These are phyloP conservation scores for Mortierella sp. DNA, from an alignment of 371 early-diverging fungal species.

Conservation along the genomic window DNA sequence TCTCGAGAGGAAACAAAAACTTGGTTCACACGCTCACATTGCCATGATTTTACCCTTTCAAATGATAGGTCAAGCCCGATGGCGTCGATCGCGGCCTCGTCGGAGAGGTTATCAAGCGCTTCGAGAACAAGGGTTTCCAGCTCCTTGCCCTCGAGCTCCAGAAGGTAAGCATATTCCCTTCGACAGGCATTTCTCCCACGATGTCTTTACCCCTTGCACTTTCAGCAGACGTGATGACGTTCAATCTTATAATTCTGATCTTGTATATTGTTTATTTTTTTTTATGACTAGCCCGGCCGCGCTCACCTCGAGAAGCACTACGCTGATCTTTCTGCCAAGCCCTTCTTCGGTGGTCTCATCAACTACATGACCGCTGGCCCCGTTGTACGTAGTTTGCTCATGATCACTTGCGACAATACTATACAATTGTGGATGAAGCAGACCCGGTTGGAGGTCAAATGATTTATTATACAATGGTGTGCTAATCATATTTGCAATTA, in stretches of 20 bases:
- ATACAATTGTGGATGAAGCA: too few relatives aligned
- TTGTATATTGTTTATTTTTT: neutral
- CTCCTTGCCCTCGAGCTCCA: conserved; percentile 89
- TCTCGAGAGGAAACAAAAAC: neutral
- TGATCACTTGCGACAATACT: neutral
- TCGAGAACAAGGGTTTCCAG: conserved; percentile 91
- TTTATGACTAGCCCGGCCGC: conserved; percentile 76
- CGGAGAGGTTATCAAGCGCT: conserved; percentile 96
- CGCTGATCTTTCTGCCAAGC: conserved; percentile 91
- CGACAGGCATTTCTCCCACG: conserved; percentile 13
- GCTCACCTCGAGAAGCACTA: conserved; percentile 94
- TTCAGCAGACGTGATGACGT: conserved; percentile 7
- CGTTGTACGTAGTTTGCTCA: conserved; percentile 66
- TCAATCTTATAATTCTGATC: neutral
- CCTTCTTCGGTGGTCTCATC: conserved; percentile 97
- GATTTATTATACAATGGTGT: neutral
- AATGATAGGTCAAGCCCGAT: conserved; percentile 60
- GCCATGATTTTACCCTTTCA: neutral
- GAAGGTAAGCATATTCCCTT: conserved; percentile 40
- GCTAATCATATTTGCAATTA: neutral
- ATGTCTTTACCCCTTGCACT: neutral
- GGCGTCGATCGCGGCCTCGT: conserved; percentile 95
- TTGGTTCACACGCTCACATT: conserved; percentile 1
- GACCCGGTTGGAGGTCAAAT: neutral
- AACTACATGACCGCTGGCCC: conserved; percentile 91